Evolutionary conservation across 1,284 basidiomycete species (phyloP).

Genomic region (Ustilago cynodontis): DNA sequence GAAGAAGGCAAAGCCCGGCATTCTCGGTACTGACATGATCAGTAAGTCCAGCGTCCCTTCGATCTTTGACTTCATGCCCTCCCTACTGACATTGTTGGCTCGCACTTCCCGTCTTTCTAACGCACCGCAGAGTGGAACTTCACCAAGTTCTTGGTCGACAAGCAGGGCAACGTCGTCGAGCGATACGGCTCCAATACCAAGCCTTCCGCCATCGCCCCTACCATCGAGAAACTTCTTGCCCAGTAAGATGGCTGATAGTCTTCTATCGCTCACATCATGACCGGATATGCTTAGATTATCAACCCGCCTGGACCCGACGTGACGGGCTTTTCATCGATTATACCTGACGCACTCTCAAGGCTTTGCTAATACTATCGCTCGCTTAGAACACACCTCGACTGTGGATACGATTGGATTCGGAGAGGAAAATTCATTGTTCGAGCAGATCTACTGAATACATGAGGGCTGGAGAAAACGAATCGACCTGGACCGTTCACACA

Average conservation of each 20-base stretch:
- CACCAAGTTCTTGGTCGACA: constrained; percentile 73
- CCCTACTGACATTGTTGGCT: not conserved
- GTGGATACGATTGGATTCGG: not conserved
- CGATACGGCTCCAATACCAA: constrained; percentile 85
- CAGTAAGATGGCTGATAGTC: constrained; percentile 10
- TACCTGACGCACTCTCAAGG: constrained; percentile 13
- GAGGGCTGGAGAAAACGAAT: not conserved
- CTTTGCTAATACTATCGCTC: constrained; percentile 28
- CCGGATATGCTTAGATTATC: constrained; percentile 4
- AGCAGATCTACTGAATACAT: not conserved
- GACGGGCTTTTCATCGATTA: constrained; percentile 13
- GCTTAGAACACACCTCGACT: not conserved
- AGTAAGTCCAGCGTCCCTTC: constrained; percentile 64
- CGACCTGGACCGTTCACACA: constrained; percentile 13
- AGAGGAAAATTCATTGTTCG: constrained; percentile 5
- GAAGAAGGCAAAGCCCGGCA: constrained; percentile 81
- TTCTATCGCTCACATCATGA: not conserved
- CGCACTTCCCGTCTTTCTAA: not conserved
- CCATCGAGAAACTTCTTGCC: constrained; percentile 75
- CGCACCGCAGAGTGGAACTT: constrained; percentile 71
- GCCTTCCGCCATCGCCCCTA: constrained; percentile 77
- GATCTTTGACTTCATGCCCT: not conserved
- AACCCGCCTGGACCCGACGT: not conserved
- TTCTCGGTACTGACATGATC: constrained; percentile 81
- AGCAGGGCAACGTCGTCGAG: constrained; percentile 78